Evolutionary conservation across 1,284 basidiomycete species (phyloP).

Genomic region (Moesziomyces globuligerus): DNA sequence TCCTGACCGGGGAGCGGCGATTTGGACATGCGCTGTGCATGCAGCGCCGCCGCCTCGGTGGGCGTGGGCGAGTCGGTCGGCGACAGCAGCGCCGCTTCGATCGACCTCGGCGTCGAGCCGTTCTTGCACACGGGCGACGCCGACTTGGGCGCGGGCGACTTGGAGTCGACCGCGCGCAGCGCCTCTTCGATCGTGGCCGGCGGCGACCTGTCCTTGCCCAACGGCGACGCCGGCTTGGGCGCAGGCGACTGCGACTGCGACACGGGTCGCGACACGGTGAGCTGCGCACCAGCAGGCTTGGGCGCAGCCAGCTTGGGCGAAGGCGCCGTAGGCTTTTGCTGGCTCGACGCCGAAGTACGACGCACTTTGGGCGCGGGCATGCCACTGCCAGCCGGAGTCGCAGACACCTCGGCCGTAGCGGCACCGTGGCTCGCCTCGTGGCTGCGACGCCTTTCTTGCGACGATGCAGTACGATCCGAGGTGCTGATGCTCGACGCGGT

Average conservation of each 20-base stretch:
- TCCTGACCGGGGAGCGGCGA: slow-evolving; percentile 21
- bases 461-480: slow-evolving; percentile 1
- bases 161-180: neutral
- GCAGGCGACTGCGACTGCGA: slow-evolving; percentile 1
- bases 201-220: neutral
- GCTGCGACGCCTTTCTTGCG: slow-evolving; percentile 1
- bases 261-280: too few relatives aligned
- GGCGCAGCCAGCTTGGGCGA: slow-evolving; percentile 1
- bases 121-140: slow-evolving; percentile 10
- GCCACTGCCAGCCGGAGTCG: slow-evolving; percentile 2
- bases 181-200: slow-evolving; percentile 15
- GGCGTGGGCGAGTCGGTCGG: slow-evolving; percentile 39
- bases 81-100: slow-evolving; percentile 32
- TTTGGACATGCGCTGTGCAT: slow-evolving; percentile 17
- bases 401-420: slow-evolving; percentile 9
- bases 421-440: slow-evolving; percentile 9
- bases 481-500: slow-evolving; percentile 9
- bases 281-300: neutral
- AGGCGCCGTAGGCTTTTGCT: slow-evolving; percentile 9
- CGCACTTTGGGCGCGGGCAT: slow-evolving; percentile 31
- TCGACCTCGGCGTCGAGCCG: slow-evolving; percentile 22
- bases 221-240: neutral
- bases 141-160: slow-evolving; percentile 12
- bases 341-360: slow-evolving; percentile 24
- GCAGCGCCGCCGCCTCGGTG: slow-evolving; percentile 31